Base-by-base conservation (phyloP, 176 grass and related monocot genomes). In the Juncus inflexus region DNA sequence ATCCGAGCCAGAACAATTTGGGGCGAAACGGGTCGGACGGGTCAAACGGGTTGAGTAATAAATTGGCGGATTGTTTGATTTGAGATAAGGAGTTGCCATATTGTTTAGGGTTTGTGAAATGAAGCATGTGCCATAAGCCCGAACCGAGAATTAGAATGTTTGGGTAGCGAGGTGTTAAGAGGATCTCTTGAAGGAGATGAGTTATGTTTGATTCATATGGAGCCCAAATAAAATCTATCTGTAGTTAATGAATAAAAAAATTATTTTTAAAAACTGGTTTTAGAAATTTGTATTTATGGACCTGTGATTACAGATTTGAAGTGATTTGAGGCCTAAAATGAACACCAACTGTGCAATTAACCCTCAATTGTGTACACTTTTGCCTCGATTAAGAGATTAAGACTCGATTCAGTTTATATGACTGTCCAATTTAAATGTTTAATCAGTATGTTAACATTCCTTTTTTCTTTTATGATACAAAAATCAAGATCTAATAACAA, bases 1-100 rank as follows among this genome's bases (percentile, higher is more conserved):
- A 14, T 49, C 91, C 87, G 4, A 90, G 69, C 91, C 91, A 96
- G 79, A 96, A 96, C 84, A 96, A 85, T 50, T 85, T 86, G 1
- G 91, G 81, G 3, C 39, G 64, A 55, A 75, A 38, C 11, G 58
- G 59, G 5, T 28, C 51, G 7, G 72, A 59, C 6, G 43, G 19
- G 19, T 28, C 19, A 28, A 28, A 28, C 1, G 54, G 50, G 63
- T 42, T 64, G 50, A 76, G 53, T 57, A 80, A 53, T n/a, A 60
- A 70, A 7, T 60, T 53, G 15, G 77, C 60, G 2, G 41, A 50
- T 58, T 8, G 69, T 42, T 74, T 80, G 60, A 80, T 43, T 58
- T 36, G 37, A 7, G 52, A 3, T 16, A 80, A 50, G 52, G 53
- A 69, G 62, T 62, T 40, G 39, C 77, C 78, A 6, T 80, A 80